These are phyloP conservation scores for Ustanciosporium gigantosporum DNA, from an alignment of 1,284 basidiomycete genomes.

Conservation along the genomic window DNA sequence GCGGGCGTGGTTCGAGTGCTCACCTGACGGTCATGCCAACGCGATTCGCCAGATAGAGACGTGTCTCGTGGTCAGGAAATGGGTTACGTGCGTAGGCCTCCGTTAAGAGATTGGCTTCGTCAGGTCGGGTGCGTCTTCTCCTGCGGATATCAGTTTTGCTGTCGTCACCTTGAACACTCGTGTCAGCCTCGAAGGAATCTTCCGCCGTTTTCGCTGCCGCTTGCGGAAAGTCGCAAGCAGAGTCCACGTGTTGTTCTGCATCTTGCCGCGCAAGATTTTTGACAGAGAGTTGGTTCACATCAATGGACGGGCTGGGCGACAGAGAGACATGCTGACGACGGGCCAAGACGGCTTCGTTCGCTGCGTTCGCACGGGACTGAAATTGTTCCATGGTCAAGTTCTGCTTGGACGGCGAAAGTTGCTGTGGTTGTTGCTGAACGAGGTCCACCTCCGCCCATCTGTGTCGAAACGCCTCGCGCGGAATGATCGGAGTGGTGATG, in stretches of 20 bases:
- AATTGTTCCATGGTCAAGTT: not conserved
- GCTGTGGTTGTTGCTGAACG: constrained; percentile 1
- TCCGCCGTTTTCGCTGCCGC: constrained; percentile 9
- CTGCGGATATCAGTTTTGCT: constrained; percentile 34
- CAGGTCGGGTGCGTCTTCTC: constrained; percentile 47
- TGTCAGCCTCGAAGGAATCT: constrained; percentile 30
- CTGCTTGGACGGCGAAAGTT: no score
- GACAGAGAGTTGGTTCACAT: constrained; percentile 24
- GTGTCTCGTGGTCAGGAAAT: constrained; percentile 53
- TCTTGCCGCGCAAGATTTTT: constrained; percentile 27
- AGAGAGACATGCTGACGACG: constrained; percentile 1
- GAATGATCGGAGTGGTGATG: constrained; percentile 24
- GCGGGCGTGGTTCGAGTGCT: constrained; percentile 2
- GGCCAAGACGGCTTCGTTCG: not conserved
- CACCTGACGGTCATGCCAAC: constrained; percentile 54
- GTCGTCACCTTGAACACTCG: constrained; percentile 22
- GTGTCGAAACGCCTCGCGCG: constrained; percentile 31
- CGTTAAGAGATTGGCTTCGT: constrained; percentile 50
- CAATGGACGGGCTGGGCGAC: constrained; percentile 19
- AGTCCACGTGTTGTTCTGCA: constrained; percentile 8
- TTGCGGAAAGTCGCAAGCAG: constrained; percentile 1
- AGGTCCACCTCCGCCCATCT: constrained; percentile 14
- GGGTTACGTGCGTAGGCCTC: constrained; percentile 49
- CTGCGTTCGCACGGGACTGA: not conserved
- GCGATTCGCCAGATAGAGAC: constrained; percentile 42